Percentiles rank a stretch among this genome's conserved stretches.
These are phyloP conservation scores for Sphaceloma murrayae DNA, from an alignment of 2,329 filamentous ascomycete genomes.

Conservation along the genomic window DNA sequence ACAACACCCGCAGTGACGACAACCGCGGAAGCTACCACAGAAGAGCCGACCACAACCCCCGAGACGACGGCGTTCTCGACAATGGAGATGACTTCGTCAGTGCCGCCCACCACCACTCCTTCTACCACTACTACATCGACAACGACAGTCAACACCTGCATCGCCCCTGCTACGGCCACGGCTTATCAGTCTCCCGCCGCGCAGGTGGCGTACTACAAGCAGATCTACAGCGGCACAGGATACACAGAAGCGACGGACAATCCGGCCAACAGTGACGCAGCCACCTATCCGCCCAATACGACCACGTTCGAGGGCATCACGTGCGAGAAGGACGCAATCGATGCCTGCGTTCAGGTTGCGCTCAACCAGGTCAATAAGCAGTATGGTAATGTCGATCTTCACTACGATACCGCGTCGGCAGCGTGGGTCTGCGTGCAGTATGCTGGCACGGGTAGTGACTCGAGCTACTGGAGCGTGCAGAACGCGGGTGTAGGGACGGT, in stretches of 20 bases:
- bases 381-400: neutral
- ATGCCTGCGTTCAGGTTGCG: neutral
- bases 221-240: neutral
- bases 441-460: neutral
- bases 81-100: neutral
- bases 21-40: neutral
- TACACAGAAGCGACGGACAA: neutral
- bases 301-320: neutral
- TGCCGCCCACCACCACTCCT: neutral
- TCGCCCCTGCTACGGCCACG: neutral
- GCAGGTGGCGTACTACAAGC: neutral
- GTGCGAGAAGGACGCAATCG: neutral
- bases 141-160: neutral
- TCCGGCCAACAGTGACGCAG: neutral
- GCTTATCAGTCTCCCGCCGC: neutral
- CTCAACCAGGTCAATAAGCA: neutral
- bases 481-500: neutral
- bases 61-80: neutral
- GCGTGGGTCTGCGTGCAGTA: neutral
- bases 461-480: neutral
- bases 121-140: neutral
- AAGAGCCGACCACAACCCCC: neutral
- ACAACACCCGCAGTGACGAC: neutral
- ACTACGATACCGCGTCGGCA: neutral
- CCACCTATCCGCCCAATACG: neutral